Percentiles rank a stretch among this genome's conserved stretches.
Conservation (phyloP, 2,329 filamentous ascomycete species). For the Penicillium sp. region DNA sequence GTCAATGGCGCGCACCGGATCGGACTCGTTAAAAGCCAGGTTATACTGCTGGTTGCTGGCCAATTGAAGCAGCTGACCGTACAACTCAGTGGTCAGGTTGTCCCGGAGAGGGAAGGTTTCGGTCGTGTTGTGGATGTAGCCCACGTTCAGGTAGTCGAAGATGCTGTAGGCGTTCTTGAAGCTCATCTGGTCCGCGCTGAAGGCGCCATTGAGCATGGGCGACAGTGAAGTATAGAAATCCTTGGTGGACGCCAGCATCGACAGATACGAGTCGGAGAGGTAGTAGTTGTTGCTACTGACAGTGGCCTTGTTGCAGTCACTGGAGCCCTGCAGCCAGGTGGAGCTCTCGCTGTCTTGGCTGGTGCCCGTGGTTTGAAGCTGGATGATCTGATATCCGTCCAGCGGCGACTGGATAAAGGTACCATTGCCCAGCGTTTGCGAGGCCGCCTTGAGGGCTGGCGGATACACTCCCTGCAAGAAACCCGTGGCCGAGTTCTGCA, state of each 20-base stretch:
- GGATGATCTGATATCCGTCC: conserved; percentile 80
- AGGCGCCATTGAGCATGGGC: conserved; percentile 54
- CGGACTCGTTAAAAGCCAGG: conserved; percentile 70
- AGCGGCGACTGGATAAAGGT: conserved; percentile 65
- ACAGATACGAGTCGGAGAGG: conserved; percentile 49
- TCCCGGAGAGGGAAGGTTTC: conserved; percentile 56
- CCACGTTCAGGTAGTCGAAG: conserved; percentile 64
- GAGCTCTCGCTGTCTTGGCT: conserved; percentile 60
- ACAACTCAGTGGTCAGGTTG: conserved; percentile 59
- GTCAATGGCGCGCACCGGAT: conserved; percentile 49
- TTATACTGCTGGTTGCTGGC: conserved; percentile 79
- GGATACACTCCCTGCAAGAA: conserved; percentile 89
- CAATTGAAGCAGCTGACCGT: conserved; percentile 66
- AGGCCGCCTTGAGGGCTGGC: conserved; percentile 59
- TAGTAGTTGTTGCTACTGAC: conserved; percentile 61
- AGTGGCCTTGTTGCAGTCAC: conserved; percentile 55
- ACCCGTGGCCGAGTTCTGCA: conserved; percentile 74
- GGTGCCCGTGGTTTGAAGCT: conserved; percentile 61
- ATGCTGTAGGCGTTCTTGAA: conserved; percentile 67
- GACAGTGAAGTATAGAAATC: conserved; percentile 55
- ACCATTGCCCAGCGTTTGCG: conserved; percentile 69
- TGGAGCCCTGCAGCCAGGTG: conserved; percentile 59
- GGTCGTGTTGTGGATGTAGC: conserved; percentile 60
- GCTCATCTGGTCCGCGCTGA: conserved; percentile 48
- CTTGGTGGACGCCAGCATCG: conserved; percentile 48